These are phyloP conservation scores for Pseudozyma thailandica DNA, from an alignment of 1,284 basidiomycete species.

Conservation along the genomic window DNA sequence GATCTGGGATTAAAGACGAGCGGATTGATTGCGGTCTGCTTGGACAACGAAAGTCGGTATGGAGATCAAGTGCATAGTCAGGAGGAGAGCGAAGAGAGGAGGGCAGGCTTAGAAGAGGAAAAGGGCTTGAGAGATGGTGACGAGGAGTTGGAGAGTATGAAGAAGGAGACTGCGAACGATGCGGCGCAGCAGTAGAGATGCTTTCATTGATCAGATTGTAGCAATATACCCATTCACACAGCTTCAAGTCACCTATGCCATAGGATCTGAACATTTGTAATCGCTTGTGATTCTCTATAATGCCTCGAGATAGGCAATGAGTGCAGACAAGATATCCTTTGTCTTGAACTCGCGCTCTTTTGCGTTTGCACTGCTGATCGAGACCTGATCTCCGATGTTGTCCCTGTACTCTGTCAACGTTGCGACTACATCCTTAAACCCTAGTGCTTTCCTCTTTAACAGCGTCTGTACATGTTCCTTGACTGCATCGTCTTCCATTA, in stretches of 20 bases:
- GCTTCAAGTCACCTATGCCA: neutral
- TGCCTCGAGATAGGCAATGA: conserved; percentile 51
- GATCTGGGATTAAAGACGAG: conserved; percentile 74
- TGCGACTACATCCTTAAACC: conserved; percentile 21
- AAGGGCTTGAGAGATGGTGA: conserved; percentile 38
- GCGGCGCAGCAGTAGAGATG: neutral
- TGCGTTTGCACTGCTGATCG: neutral
- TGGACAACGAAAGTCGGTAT: conserved; percentile 46
- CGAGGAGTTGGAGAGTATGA: conserved; percentile 33
- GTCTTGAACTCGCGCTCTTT: conserved; percentile 11
- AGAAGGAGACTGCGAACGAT: conserved; percentile 12
- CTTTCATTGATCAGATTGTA: neutral
- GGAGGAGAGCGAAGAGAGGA: conserved; percentile 9
- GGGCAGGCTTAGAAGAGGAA: conserved; percentile 20
- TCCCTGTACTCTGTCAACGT: conserved; percentile 54
- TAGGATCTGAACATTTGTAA: neutral
- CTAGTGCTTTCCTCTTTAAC: conserved; percentile 24
- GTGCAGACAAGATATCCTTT: conserved; percentile 53
- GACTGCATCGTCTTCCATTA: conserved; percentile 94
- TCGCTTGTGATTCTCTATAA: conserved; percentile 10
- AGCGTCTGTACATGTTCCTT: conserved; percentile 45
- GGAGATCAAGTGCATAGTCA: conserved; percentile 43
- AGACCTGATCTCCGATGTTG: conserved; percentile 56
- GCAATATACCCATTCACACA: conserved; percentile 9
- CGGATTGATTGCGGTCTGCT: conserved; percentile 29